These are phyloP conservation scores for Paramecium tetraurelia DNA, from an alignment of 73 alveolate genomes.

Conservation along the genomic window DNA sequence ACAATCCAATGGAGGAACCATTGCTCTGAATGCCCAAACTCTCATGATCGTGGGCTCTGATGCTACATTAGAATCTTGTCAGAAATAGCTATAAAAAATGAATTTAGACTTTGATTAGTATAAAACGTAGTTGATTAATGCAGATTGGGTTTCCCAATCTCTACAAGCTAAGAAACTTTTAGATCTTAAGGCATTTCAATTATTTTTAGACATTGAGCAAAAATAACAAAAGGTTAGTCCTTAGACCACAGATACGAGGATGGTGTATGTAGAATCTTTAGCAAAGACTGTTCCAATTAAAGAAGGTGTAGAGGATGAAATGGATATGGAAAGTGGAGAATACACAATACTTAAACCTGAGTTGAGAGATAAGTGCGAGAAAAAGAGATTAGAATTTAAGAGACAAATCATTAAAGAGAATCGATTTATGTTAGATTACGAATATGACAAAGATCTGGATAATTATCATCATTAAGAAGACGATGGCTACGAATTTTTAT, in stretches of 20 bases:
- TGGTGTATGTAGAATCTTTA: not conserved
- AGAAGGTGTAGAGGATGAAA: not conserved
- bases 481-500: not conserved
- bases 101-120: not conserved
- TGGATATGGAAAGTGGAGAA: not conserved
- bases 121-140: not conserved
- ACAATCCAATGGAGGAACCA: not conserved
- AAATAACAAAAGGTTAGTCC: not conserved
- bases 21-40: not conserved
- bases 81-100: not conserved
- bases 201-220: not conserved
- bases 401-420: not conserved
- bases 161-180: not conserved
- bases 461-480: not conserved
- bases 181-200: not conserved
- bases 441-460: not conserved
- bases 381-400: not conserved
- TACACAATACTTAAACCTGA: not conserved
- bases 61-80: not conserved
- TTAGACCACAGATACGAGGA: not conserved
- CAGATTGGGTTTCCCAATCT: conserved; percentile 25
- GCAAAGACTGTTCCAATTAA: not conserved
- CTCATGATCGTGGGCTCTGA: not conserved
- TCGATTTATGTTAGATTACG: not conserved
- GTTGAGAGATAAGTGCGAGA: not conserved